phyloP scores from a whole-genome alignment of 257 asterid genomes.

The Verbascum thapsus region DNA sequence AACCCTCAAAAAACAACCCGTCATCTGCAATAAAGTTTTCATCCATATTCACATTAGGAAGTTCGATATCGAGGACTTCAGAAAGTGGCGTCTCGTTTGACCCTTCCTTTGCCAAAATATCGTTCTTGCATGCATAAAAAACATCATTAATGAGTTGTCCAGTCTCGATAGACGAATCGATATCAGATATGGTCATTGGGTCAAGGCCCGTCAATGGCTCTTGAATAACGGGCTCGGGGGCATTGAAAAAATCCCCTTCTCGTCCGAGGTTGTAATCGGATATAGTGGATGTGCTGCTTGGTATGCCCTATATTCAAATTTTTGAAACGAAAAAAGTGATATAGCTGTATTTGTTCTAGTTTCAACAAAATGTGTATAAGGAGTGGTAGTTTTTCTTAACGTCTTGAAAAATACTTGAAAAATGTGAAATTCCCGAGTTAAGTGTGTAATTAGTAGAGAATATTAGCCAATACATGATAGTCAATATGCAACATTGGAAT shows the following conservation, averaged over 20 bases:
- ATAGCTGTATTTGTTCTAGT: neutral
- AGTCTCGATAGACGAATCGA: constrained; percentile 68
- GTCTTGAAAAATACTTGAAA: neutral
- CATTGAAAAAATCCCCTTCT: constrained; percentile 91
- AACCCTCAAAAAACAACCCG: constrained; percentile 32
- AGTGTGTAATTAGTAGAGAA: too few relatives aligned
- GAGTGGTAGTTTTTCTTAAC: neutral
- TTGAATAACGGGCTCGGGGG: constrained; percentile 75
- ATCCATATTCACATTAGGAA: constrained; percentile 41
- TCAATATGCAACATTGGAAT: too few relatives aligned
- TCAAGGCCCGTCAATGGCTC: constrained; percentile 64
- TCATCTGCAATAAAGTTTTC: constrained; percentile 37
- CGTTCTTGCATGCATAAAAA: constrained; percentile 86
- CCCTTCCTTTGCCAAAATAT: constrained; percentile 78
- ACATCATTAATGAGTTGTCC: constrained; percentile 82
- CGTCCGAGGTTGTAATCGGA: constrained; percentile 85
- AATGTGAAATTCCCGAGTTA: neutral
- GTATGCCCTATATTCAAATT: constrained; percentile 39
- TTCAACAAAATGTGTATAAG: neutral
- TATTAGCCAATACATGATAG: too few relatives aligned
- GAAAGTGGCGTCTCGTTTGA: constrained; percentile 51
- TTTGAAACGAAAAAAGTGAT: constrained; percentile 8
- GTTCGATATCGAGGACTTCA: constrained; percentile 52
- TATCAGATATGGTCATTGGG: constrained; percentile 70
- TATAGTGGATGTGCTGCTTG: constrained; percentile 51